Percentiles rank a stretch among this genome's conserved stretches.
Conservation (phyloP, 2,329 filamentous ascomycete genomes). For the Exophiala sp. region DNA sequence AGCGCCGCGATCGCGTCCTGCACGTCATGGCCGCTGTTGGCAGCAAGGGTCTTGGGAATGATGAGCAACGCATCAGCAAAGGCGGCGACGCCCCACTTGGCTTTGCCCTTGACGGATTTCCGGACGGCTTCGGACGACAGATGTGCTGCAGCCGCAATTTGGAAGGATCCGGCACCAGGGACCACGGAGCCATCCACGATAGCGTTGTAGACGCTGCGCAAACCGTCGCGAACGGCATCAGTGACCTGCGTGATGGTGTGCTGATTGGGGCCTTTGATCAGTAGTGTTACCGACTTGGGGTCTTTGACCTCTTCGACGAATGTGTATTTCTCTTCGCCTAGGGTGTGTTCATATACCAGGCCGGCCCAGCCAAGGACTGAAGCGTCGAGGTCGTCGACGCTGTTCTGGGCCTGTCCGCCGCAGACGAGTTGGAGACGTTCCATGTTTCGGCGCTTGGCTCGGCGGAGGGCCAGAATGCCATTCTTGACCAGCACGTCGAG, state of each 20-base stretch:
- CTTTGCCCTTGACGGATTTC: slow-evolving; percentile 94
- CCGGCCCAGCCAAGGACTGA: slow-evolving; percentile 94
- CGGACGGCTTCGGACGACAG: slow-evolving; percentile 81
- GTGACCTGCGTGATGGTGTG: slow-evolving; percentile 97
- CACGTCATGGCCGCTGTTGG: slow-evolving; percentile 93
- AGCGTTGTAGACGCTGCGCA: slow-evolving; percentile 98
- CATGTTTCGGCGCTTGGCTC: slow-evolving; percentile 98
- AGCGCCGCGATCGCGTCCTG: slow-evolving; percentile 87
- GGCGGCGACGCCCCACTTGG: slow-evolving; percentile 90
- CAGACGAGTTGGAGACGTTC: slow-evolving; percentile 94
- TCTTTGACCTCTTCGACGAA: slow-evolving; percentile 99
- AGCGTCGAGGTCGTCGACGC: slow-evolving; percentile 84
- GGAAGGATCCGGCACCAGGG: slow-evolving; percentile 91
- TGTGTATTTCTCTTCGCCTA: slow-evolving; percentile 98
- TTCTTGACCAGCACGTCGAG: slow-evolving; percentile 97
- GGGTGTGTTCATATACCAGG: slow-evolving; percentile 91
- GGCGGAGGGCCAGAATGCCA: slow-evolving; percentile 86
- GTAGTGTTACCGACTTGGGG: slow-evolving; percentile 91
- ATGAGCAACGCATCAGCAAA: slow-evolving; percentile 93
- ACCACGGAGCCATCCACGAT: slow-evolving; percentile 98
- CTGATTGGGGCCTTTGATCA: slow-evolving; percentile 96
- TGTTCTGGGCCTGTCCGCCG: slow-evolving; percentile 89
- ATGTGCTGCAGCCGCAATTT: slow-evolving; percentile 85
- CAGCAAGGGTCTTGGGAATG: slow-evolving; percentile 95
- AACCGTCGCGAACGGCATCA: slow-evolving; percentile 89